These are phyloP conservation scores for Suillus subalutaceus DNA, from an alignment of 768 basidiomycete genomes.

Conservation along the genomic window DNA sequence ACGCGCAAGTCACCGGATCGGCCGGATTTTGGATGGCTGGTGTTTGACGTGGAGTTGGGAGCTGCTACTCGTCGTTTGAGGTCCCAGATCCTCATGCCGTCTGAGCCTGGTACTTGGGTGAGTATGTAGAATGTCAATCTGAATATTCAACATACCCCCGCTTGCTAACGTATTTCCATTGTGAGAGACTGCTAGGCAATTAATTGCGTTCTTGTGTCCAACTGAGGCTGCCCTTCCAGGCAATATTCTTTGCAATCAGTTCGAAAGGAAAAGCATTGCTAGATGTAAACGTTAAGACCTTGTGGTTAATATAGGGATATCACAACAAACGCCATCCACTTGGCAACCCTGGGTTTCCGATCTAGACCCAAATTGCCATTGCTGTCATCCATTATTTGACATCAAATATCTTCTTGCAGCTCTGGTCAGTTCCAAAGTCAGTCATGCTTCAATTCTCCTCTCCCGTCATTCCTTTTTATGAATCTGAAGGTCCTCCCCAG, in stretches of 20 bases:
- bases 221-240: too few species aligned
- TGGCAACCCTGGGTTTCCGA: neutral
- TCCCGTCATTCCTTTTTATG: neutral
- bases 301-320: too few species aligned
- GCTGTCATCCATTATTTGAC: neutral
- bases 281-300: neutral
- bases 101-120: conserved; percentile 5
- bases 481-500: neutral
- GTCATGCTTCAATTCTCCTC: neutral
- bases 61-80: too few species aligned
- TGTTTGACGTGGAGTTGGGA: too few species aligned
- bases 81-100: neutral
- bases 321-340: too few species aligned
- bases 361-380: too few species aligned
- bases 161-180: conserved; percentile 22
- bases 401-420: neutral
- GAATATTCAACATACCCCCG: conserved; percentile 12
- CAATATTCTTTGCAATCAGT: too few species aligned
- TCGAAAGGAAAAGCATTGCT: too few species aligned
- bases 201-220: conserved; percentile 20
- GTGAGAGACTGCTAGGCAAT: conserved; percentile 20
- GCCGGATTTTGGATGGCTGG: too few species aligned
- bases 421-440: neutral
- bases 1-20: too few species aligned
- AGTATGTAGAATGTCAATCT: neutral